Conservation (phyloP, 371 early-diverging fungal genomes). For the Mortierella sp. region DNA sequence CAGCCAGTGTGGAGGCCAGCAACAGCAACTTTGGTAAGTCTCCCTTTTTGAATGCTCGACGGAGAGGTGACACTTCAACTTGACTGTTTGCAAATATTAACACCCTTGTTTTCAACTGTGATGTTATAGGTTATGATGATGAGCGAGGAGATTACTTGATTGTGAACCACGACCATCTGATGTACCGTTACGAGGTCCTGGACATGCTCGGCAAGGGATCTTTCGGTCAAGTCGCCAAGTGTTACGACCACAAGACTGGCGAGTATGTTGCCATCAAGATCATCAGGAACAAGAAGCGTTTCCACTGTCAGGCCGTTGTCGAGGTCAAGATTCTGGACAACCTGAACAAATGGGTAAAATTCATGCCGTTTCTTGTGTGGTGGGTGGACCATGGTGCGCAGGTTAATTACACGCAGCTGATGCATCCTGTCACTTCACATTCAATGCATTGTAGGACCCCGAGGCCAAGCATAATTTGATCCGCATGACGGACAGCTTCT, state of each 20-base stretch:
- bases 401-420: too few relatives aligned
- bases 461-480: conserved; percentile 85
- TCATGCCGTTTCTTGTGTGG: neutral
- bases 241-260: conserved; percentile 92
- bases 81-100: too few relatives aligned
- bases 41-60: neutral
- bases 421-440: neutral
- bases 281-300: conserved; percentile 95
- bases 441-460: conserved; percentile 87
- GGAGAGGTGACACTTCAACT: neutral
- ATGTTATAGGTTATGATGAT: conserved; percentile 85
- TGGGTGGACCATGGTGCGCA: neutral
- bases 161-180: conserved; percentile 88
- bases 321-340: conserved; percentile 93
- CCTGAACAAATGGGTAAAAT: conserved; percentile 74
- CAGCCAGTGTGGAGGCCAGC: conserved; percentile 63
- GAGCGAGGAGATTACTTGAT: conserved; percentile 94
- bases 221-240: conserved; percentile 98
- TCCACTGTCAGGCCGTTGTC: conserved; percentile 95
- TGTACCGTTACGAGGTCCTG: conserved; percentile 92
- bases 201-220: conserved; percentile 96
- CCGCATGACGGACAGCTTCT: conserved; percentile 92
- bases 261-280: conserved; percentile 94
- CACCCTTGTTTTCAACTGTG: neutral
- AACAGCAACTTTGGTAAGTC: conserved; percentile 69